These are phyloP conservation scores for Chamaecyparis obtusa DNA, from an alignment of 75 land plant genomes.

Conservation along the genomic window DNA sequence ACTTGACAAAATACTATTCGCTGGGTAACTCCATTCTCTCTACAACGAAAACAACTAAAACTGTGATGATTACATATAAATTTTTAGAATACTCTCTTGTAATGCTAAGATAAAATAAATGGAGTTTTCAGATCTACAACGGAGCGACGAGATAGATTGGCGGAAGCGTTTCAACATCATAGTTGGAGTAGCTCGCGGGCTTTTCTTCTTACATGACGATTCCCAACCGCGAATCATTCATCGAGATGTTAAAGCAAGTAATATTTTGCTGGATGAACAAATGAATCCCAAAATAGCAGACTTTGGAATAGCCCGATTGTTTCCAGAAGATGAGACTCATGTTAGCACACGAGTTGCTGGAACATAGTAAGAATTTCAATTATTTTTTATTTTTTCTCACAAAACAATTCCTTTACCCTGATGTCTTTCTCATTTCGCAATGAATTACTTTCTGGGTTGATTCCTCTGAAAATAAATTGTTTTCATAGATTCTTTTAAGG, in stretches of 20 bases:
- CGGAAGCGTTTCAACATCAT: conserved; percentile 12
- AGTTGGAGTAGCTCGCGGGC: conserved; percentile 14
- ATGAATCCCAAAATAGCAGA: background rate
- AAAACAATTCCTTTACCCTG: too few relatives aligned
- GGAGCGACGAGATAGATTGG: conserved; percentile 2
- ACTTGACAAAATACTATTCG: conserved; percentile 15
- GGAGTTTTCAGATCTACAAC: background rate
- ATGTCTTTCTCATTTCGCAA: too few relatives aligned
- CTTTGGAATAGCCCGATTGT: background rate
- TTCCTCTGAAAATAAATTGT: too few relatives aligned
- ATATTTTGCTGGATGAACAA: too few relatives aligned
- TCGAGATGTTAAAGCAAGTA: conserved; percentile 14
- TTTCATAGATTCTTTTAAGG: too few relatives aligned
- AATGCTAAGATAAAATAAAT: too few relatives aligned
- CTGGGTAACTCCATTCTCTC: background rate
- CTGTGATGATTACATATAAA: too few relatives aligned
- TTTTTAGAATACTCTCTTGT: background rate
- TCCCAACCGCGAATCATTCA: conserved; percentile 15
- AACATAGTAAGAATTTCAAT: background rate
- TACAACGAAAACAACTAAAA: too few relatives aligned
- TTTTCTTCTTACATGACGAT: conserved; percentile 13
- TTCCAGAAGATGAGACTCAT: background rate
- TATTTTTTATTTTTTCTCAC: too few relatives aligned
- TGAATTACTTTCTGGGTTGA: too few relatives aligned
- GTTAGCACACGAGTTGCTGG: background rate